These are phyloP conservation scores for Coriaria nepalensis DNA, from an alignment of 306 rosid genomes.

Conservation along the genomic window DNA sequence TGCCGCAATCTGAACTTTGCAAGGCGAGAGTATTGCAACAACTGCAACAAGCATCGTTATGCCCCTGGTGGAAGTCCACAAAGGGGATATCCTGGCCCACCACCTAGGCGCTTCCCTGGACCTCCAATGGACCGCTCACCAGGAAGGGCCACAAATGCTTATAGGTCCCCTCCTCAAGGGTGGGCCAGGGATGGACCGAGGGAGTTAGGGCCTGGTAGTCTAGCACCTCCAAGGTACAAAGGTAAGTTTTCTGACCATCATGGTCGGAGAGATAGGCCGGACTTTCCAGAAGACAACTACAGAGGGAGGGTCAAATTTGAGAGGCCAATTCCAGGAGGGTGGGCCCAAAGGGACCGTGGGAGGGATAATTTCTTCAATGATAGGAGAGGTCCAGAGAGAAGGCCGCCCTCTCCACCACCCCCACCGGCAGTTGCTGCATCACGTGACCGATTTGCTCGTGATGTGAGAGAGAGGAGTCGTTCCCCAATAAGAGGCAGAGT, in stretches of 20 bases:
- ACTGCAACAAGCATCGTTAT: slow-evolving; percentile 58
- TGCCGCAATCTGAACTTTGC: slow-evolving; percentile 91
- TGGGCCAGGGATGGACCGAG: slow-evolving; percentile 65
- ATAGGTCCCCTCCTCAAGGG: slow-evolving; percentile 74
- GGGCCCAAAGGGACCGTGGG: slow-evolving; percentile 59
- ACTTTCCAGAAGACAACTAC: slow-evolving; percentile 48
- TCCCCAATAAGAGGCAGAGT: slow-evolving; percentile 58
- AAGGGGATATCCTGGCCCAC: slow-evolving; percentile 53
- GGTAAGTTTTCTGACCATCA: slow-evolving; percentile 54
- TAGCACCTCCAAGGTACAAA: slow-evolving; percentile 61
- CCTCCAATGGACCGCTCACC: slow-evolving; percentile 64
- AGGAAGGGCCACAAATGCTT: slow-evolving; percentile 57
- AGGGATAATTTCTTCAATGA: slow-evolving; percentile 53
- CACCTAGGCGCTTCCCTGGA: slow-evolving; percentile 59
- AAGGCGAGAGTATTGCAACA: slow-evolving; percentile 79
- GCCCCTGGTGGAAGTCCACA: slow-evolving; percentile 65
- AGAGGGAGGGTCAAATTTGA: slow-evolving; percentile 70
- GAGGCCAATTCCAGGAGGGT: slow-evolving; percentile 53
- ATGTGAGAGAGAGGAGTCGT: slow-evolving; percentile 62
- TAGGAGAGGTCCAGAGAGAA: slow-evolving; percentile 64
- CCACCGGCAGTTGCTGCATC: slow-evolving; percentile 31
- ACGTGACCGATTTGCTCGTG: slow-evolving; percentile 53
- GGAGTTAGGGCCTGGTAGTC: slow-evolving; percentile 51
- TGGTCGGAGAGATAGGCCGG: slow-evolving; percentile 47
- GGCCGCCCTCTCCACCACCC: slow-evolving; percentile 57